These are phyloP conservation scores for Tolypocladium paradoxum DNA, from an alignment of 2,329 filamentous ascomycete genomes.

Conservation along the genomic window DNA sequence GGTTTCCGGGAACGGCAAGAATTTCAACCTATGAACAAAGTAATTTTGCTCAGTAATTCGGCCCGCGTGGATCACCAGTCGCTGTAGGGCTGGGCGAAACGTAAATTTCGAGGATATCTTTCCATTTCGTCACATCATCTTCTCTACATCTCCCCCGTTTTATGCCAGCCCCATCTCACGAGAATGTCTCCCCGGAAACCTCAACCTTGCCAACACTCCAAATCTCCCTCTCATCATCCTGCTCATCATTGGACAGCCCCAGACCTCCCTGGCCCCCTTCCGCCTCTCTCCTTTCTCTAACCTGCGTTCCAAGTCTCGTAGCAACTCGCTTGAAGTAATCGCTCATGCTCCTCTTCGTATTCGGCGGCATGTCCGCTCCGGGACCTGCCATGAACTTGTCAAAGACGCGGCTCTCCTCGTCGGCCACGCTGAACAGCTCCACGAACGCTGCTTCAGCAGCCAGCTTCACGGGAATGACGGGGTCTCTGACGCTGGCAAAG, in stretches of 20 bases:
- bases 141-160: slow-evolving; percentile 5
- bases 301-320: slow-evolving; percentile 72
- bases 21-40: neutral
- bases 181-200: slow-evolving; percentile 50
- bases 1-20: slow-evolving; percentile 4
- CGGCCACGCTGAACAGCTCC: slow-evolving; percentile 78
- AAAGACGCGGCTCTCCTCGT: slow-evolving; percentile 76
- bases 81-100: neutral
- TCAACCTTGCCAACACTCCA: slow-evolving; percentile 93
- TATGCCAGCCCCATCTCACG: slow-evolving; percentile 19
- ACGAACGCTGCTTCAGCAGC: slow-evolving; percentile 92
- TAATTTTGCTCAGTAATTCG: no score
- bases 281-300: slow-evolving; percentile 78
- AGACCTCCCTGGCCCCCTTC: slow-evolving; percentile 82
- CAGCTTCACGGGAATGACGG: slow-evolving; percentile 89
- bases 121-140: neutral
- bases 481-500: slow-evolving; percentile 82
- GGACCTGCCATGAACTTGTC: slow-evolving; percentile 76
- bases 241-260: slow-evolving; percentile 79
- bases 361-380: slow-evolving; percentile 54
- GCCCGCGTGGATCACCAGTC: no score
- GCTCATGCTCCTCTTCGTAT: slow-evolving; percentile 77
- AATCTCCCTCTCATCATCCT: slow-evolving; percentile 89
- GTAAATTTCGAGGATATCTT: neutral
- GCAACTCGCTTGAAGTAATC: slow-evolving; percentile 97